A percentile compares a stretch with the other conserved stretches of the same genome.
Evolutionary conservation across 108 stramenopile species (phyloP).

Genomic region (Bacterosira constricta): DNA sequence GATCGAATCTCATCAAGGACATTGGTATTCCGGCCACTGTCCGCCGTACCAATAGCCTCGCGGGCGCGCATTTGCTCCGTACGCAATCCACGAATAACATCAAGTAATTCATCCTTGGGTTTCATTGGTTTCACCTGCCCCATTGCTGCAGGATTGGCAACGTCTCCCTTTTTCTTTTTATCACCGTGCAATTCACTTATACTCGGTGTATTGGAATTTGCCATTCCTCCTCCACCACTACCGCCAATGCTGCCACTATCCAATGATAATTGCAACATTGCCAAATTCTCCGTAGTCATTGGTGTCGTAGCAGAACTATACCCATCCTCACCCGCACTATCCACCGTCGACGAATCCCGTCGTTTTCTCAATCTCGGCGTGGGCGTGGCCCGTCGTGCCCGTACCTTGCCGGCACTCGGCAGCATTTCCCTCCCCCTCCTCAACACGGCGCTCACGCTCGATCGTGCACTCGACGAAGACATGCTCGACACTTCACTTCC

Average conservation of each 20-base stretch:
- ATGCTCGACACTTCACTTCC: conserved; percentile 44
- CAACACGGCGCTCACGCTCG: conserved; percentile 60
- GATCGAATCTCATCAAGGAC: conserved; percentile 67
- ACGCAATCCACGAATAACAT: conserved; percentile 80
- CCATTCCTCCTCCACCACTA: neutral
- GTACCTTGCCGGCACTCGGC: conserved; percentile 76
- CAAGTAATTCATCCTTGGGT: conserved; percentile 85
- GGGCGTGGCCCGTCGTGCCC: conserved; percentile 81
- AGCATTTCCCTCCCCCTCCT: conserved; percentile 76
- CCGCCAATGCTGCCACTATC: conserved; percentile 7
- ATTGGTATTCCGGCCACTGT: conserved; percentile 18
- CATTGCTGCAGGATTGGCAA: conserved; percentile 5
- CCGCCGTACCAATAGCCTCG: conserved; percentile 50
- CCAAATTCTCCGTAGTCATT: conserved; percentile 69
- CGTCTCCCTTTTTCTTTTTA: conserved; percentile 29
- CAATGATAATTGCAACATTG: conserved; percentile 65
- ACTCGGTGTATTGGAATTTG: conserved; percentile 10
- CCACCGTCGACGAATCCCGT: conserved; percentile 2
- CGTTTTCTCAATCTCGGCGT: conserved; percentile 67
- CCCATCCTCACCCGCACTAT: conserved; percentile 73
- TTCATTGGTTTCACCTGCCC: conserved; percentile 57
- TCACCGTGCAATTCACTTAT: conserved; percentile 31
- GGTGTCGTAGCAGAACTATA: conserved; percentile 62
- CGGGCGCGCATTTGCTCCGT: conserved; percentile 75
- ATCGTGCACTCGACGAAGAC: conserved; percentile 26